Base-by-base conservation (phyloP, 2,329 filamentous ascomycete genomes). In the Plectosphaerella cucumerina region DNA sequence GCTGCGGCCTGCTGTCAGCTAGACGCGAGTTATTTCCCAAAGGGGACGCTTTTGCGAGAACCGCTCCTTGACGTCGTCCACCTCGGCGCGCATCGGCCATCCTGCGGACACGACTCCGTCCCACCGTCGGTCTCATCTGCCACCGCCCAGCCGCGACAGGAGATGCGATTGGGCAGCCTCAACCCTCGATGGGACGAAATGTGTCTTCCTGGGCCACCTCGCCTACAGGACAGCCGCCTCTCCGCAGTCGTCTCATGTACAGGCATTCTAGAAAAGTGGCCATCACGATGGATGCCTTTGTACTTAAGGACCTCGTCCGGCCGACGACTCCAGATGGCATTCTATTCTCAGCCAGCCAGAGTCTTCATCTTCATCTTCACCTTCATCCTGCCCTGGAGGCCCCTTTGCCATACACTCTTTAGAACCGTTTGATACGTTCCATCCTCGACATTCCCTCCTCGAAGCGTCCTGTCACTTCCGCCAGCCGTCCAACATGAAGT, bases 1-100 rank as follows among this genome's bases (percentile, higher is more conserved):
- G 26, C 26, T 31, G 26, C 26, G 26, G 65, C 56, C 52, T 83
- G 80, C 26, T 31, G 26, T 31, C 26, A 31, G 26, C 17, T 39
- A 42, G n/a, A 18, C 15, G 39, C 39, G 39, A 42, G n/a, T 12
- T n/a, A 8, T 42, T 42, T 18, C 39, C 39, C 39, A 20, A 42
- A 42, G n/a, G n/a, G 20, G 39, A 42, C 17, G n/a, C 10, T 6
- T 6, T 42, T 42, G 39, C 39, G 39, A 42, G n/a, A 42, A 17
- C 15, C n/a, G 10, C 18, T 12, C n/a, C n/a, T 42, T 20, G 39
- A 20, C n/a, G 26, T 31, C 26, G 26, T 31, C 26, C 9, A 31
- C 8, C 26, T 10, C 18, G 17, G n/a, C 39, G 18, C 39, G 39
- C 39, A 42, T 20, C 39, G 17, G 17, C 17, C 39, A 42, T 12